phyloP scores from a whole-genome alignment of 2,329 filamentous ascomycete genomes.

The Talaromyces sp. region DNA sequence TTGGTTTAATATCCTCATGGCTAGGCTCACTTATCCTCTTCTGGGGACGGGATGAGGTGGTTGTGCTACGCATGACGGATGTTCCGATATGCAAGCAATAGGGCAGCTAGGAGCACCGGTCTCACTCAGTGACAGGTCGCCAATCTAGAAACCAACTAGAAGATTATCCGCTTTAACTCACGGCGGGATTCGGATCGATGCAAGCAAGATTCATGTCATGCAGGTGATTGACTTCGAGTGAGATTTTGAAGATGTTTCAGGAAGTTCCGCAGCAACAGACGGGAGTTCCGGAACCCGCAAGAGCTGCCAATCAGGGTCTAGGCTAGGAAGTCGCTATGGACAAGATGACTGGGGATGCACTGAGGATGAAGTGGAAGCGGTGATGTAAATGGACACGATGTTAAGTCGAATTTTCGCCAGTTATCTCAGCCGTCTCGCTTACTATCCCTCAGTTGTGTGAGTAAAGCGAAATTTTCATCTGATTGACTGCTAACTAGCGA shows the following conservation, averaged over 20 bases:
- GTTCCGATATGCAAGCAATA: not conserved
- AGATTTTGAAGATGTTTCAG: not conserved
- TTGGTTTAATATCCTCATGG: not conserved
- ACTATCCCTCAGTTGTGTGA: too few species aligned
- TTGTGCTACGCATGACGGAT: not conserved
- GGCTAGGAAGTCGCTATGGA: not conserved
- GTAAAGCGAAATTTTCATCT: too few species aligned
- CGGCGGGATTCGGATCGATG: not conserved
- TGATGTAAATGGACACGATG: too few species aligned
- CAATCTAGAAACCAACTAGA: not conserved
- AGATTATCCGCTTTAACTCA: not conserved
- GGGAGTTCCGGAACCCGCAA: not conserved
- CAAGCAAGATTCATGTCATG: not conserved
- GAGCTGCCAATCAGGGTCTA: not conserved
- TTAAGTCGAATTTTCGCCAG: too few species aligned
- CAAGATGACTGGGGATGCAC: too few species aligned
- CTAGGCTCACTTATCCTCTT: not conserved
- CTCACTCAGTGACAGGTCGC: not conserved
- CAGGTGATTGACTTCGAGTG: too few species aligned
- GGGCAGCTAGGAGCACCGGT: not conserved
- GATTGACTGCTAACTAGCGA: too few species aligned
- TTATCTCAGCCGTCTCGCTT: too few species aligned
- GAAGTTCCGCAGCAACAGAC: not conserved
- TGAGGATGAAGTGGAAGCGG: too few species aligned
- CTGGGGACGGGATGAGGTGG: not conserved